Conservation (phyloP, 768 basidiomycete species). For the Pleurotus cornucopiae region DNA sequence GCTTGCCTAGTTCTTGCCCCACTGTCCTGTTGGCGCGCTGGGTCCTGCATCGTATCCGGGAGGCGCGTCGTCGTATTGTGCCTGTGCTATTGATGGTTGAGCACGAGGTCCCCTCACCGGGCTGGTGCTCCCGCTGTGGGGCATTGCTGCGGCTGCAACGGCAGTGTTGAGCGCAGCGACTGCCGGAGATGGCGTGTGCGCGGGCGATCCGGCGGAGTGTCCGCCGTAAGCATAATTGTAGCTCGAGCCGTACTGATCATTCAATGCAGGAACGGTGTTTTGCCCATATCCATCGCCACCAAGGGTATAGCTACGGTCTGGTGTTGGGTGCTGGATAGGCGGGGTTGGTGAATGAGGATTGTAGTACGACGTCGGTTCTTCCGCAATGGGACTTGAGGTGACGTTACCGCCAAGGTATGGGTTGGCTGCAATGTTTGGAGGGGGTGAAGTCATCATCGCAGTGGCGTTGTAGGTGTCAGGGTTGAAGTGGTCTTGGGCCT, state of each 20-base stretch:
- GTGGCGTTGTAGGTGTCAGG: conserved; percentile 36
- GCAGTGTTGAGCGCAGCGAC: conserved; percentile 23
- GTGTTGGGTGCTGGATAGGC: conserved; percentile 19
- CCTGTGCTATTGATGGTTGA: conserved; percentile 17
- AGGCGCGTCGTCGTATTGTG: conserved; percentile 48
- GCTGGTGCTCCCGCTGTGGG: conserved; percentile 17
- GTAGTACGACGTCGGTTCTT: conserved; percentile 22
- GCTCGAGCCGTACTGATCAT: conserved; percentile 14
- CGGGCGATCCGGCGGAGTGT: conserved; percentile 24
- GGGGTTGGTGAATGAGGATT: conserved; percentile 18
- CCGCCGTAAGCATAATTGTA: conserved; percentile 20
- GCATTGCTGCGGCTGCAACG: conserved; percentile 17
- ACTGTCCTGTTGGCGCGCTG: conserved; percentile 44
- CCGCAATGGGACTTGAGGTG: neutral
- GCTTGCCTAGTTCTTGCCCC: conserved; percentile 29
- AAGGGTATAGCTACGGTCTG: conserved; percentile 52
- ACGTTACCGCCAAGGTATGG: conserved; percentile 11
- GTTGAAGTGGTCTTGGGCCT: conserved; percentile 36
- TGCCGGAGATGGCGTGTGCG: conserved; percentile 21
- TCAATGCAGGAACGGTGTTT: conserved; percentile 39
- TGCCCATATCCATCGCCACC: conserved; percentile 54
- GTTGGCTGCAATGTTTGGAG: conserved; percentile 9
- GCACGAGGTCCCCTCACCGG: conserved; percentile 41
- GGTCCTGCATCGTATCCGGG: conserved; percentile 61
- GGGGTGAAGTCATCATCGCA: conserved; percentile 15